Evolutionary conservation across 2,329 filamentous ascomycete genomes (phyloP).

Genomic region (Tolypocladium pustulatum): DNA sequence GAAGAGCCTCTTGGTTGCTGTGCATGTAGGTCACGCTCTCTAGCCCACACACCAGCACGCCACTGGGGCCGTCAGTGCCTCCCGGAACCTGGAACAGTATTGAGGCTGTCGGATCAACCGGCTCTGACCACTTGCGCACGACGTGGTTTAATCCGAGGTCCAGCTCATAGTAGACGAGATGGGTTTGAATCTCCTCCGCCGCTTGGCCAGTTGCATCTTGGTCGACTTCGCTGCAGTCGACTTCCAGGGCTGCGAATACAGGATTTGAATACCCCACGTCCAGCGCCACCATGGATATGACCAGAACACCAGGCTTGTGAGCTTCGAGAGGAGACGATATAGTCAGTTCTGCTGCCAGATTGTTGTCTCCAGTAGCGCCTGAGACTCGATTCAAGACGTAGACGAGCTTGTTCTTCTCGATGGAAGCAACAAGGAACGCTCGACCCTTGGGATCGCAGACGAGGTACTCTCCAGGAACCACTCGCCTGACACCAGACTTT

Average conservation of each 20-base stretch:
- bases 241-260: slow-evolving; percentile 87
- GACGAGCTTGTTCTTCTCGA: slow-evolving; percentile 99
- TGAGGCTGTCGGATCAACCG: slow-evolving; percentile 80
- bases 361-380: slow-evolving; percentile 30
- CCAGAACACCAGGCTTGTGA: slow-evolving; percentile 83
- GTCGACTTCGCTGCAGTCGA: slow-evolving; percentile 86
- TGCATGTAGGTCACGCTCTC: slow-evolving; percentile 97
- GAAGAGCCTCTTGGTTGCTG: slow-evolving; percentile 82
- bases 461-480: slow-evolving; percentile 91
- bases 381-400: slow-evolving; percentile 95
- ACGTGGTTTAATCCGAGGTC: slow-evolving; percentile 96
- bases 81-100: slow-evolving; percentile 93
- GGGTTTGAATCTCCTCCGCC: slow-evolving; percentile 72
- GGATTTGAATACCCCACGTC: slow-evolving; percentile 97
- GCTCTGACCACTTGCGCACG: slow-evolving; percentile 90
- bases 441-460: slow-evolving; percentile 92
- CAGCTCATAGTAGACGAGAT: slow-evolving; percentile 93
- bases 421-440: slow-evolving; percentile 85
- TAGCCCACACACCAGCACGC: slow-evolving; percentile 87
- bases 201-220: slow-evolving; percentile 82
- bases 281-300: slow-evolving; percentile 76
- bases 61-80: slow-evolving; percentile 85
- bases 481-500: slow-evolving; percentile 88
- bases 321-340: slow-evolving; percentile 97
- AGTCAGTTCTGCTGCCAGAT: slow-evolving; percentile 53